phyloP scores from a whole-genome alignment of 2,329 filamentous ascomycete species.

The Fusarium papillatum region DNA sequence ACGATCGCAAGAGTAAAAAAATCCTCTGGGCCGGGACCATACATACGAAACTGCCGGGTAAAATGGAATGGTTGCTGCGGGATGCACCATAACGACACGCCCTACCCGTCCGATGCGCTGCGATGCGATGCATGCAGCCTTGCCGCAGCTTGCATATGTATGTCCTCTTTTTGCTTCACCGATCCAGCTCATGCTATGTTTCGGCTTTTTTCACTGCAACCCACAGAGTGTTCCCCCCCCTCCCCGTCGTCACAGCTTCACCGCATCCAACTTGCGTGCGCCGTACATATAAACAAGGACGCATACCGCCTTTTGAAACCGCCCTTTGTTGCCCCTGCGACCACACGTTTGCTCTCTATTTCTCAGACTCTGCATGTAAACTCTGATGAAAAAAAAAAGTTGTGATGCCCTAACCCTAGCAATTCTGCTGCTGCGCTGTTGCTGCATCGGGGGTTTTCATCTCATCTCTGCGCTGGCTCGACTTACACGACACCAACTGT shows the following conservation, averaged over 20 bases:
- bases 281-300: constrained; percentile 18
- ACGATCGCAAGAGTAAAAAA: neutral
- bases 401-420: constrained; percentile 19
- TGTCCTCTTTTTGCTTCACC: constrained; percentile 27
- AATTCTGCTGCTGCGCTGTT: constrained; percentile 23
- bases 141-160: constrained; percentile 21
- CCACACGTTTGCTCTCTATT: neutral
- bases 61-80: neutral
- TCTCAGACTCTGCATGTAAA: neutral
- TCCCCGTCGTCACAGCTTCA: constrained; percentile 16
- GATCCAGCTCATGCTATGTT: constrained; percentile 29
- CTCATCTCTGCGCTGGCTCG: constrained; percentile 25
- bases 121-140: constrained; percentile 29
- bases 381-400: neutral
- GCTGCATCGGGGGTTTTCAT: constrained; percentile 23
- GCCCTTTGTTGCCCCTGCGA: neutral
- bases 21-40: neutral
- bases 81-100: constrained; percentile 23
- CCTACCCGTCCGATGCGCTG: neutral
- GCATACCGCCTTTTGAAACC: constrained; percentile 42
- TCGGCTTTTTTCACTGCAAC: constrained; percentile 9
- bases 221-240: neutral
- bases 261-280: constrained; percentile 20
- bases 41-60: constrained; percentile 1
- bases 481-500: constrained; percentile 36